Base-by-base conservation (phyloP, 352 stramenopile species). In the Elongisporangium anandrum region DNA sequence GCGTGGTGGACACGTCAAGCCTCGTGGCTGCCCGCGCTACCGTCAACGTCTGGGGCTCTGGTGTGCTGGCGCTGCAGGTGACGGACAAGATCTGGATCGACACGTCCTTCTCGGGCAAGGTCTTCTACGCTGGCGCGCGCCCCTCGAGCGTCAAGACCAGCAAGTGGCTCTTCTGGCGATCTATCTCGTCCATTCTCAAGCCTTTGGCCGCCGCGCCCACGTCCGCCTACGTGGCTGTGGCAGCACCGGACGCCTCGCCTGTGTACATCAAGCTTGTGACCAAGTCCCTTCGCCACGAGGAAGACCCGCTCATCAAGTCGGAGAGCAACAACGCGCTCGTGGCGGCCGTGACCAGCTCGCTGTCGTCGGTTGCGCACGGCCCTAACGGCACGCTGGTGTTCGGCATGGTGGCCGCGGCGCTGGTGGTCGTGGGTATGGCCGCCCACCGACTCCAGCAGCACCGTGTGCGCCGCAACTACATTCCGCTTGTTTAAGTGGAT, bases 111-210 rank as follows among this genome's bases (percentile, higher is more conserved):
- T 83, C 73, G 63, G 78, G 75, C 38, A 65, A 76, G 56, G 75
- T 87, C 22, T 77, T 68, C 61, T 87, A 84, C 62, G 64, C 79
- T 13, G 77, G 77, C 22, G 65, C 49, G 15, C 59, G 72, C 48
- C 75, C 77, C 1, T 60, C 58, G 15, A 55, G 66, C 4, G 49
- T 87, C 39, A 79, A 83, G 63, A 78, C 75, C 52, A 77, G 75
- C 47, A 69, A 71, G 53, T 87, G 72, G 75, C 82, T 66, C 66
- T 85, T 82, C 60, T 87, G 74, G 74, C 70, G 75, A 23, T 61
- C 73, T 16, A 63, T 69, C 9, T 69, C 58, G 39, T 72, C 73
- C 39, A 75, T 75, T 22, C 74, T 85, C 23, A 73, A 79, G 56
- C 66, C 65, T 6, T 66, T 73, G 5, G 56, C 55, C 21, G 62